A percentile compares a stretch with the other conserved stretches of the same genome.
Conservation (phyloP, 306 rosid species). For the Trichosanthes cucumerina region DNA sequence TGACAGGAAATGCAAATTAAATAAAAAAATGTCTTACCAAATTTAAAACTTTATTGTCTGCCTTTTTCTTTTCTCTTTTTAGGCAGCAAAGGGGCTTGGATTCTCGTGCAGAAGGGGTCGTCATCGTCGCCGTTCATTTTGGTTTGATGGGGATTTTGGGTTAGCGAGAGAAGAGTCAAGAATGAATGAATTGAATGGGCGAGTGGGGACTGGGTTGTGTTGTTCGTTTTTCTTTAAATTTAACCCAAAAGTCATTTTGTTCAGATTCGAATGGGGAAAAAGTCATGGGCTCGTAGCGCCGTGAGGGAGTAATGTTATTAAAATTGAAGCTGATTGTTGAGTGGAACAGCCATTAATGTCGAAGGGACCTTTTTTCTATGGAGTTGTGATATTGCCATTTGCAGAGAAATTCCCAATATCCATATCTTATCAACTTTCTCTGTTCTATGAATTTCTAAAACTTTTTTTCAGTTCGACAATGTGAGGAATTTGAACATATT, state of each 20-base stretch:
- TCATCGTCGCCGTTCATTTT: constrained; percentile 8
- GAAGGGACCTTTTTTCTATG: constrained; percentile 14
- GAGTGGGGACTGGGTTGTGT: neutral
- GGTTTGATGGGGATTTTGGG: neutral
- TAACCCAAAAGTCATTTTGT: constrained; percentile 16
- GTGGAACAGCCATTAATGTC: constrained; percentile 5
- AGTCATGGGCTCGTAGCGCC: neutral
- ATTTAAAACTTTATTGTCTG: neutral
- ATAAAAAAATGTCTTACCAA: neutral
- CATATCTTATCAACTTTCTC: neutral
- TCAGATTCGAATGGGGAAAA: constrained; percentile 9
- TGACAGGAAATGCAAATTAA: neutral
- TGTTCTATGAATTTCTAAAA: too few species aligned
- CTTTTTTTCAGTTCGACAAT: neutral
- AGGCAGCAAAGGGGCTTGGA: neutral
- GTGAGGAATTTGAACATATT: too few species aligned
- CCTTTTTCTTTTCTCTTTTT: neutral
- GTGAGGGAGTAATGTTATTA: neutral
- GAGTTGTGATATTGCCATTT: neutral
- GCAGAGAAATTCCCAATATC: neutral
- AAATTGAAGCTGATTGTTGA: neutral
- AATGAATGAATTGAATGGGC: neutral
- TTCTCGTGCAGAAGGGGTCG: constrained; percentile 10
- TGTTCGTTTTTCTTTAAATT: neutral
- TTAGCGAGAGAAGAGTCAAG: neutral